Evolutionary conservation across 306 rosid species (phyloP).

Genomic region (Oxytropis ochrocephala): DNA sequence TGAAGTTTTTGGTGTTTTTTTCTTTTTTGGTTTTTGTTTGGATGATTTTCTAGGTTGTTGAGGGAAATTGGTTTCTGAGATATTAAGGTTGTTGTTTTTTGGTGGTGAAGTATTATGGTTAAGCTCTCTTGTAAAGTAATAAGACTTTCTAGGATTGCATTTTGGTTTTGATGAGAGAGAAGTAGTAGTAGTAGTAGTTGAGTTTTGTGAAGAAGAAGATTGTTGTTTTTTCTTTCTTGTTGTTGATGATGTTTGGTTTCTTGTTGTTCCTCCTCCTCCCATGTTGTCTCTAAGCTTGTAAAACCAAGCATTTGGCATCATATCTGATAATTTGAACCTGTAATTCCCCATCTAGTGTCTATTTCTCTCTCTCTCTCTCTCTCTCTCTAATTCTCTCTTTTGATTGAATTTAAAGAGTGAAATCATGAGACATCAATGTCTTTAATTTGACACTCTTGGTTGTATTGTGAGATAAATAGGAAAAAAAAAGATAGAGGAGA

Average conservation of each 20-base stretch:
- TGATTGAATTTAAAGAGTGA: background rate
- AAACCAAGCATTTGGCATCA: slow-evolving; percentile 92
- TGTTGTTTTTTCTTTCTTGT: slow-evolving; percentile 40
- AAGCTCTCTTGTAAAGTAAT: slow-evolving; percentile 71
- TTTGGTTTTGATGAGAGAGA: slow-evolving; percentile 26
- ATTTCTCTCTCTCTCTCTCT: background rate
- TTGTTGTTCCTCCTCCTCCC: slow-evolving; percentile 36
- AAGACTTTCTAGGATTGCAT: slow-evolving; percentile 59
- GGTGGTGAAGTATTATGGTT: slow-evolving; percentile 29
- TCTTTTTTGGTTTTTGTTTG: slow-evolving; percentile 35
- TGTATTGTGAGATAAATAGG: slow-evolving; percentile 13
- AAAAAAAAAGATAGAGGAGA: slow-evolving; percentile 15
- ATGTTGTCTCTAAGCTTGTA: slow-evolving; percentile 73
- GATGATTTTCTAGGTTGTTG: slow-evolving; percentile 53
- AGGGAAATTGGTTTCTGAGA: slow-evolving; percentile 15
- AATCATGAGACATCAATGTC: slow-evolving; percentile 10
- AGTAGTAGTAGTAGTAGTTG: background rate
- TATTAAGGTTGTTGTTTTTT: slow-evolving; percentile 19
- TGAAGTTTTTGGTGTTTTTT: slow-evolving; percentile 26
- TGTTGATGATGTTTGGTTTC: slow-evolving; percentile 17
- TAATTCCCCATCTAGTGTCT: slow-evolving; percentile 54
- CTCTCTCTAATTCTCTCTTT: background rate
- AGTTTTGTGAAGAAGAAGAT: slow-evolving; percentile 23
- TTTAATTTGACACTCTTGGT: slow-evolving; percentile 22
- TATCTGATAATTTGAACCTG: slow-evolving; percentile 71